Conservation (phyloP, 2,329 filamentous ascomycete species). For the Neopestalotiopsis sp. region DNA sequence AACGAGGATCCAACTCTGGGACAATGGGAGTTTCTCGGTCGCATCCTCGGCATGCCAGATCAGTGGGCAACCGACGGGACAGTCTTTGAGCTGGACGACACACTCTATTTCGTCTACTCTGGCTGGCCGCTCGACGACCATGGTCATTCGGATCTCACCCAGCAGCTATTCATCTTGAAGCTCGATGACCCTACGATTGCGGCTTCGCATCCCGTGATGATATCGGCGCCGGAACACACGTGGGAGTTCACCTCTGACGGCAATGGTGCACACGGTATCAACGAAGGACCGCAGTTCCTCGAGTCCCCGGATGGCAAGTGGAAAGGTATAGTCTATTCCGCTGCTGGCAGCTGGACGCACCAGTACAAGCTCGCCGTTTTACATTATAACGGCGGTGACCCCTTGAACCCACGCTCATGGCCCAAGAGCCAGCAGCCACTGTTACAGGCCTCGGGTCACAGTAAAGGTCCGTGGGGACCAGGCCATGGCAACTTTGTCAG, state of each 20-base stretch:
- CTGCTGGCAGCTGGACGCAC: conserved; percentile 39
- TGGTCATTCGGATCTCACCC: conserved; percentile 30
- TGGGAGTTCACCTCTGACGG: conserved; percentile 38
- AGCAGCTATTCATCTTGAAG: conserved; percentile 36
- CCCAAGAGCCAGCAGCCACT: conserved; percentile 34
- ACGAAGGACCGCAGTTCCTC: conserved; percentile 40
- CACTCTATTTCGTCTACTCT: conserved; percentile 38
- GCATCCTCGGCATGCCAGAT: conserved; percentile 33
- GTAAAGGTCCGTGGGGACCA: conserved; percentile 31
- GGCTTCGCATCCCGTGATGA: conserved; percentile 26
- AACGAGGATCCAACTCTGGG: conserved; percentile 33
- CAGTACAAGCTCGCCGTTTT: conserved; percentile 40
- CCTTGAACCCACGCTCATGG: conserved; percentile 34
- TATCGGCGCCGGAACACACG: conserved; percentile 30
- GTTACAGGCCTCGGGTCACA: conserved; percentile 26
- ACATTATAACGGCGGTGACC: conserved; percentile 34
- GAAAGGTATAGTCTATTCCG: conserved; percentile 37
- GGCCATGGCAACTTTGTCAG: conserved; percentile 36
- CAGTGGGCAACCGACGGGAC: conserved; percentile 42
- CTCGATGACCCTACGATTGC: conserved; percentile 33
- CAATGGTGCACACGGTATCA: conserved; percentile 37
- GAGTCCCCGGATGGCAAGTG: conserved; percentile 34
- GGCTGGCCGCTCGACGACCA: conserved; percentile 35
- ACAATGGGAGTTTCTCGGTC: conserved; percentile 38
- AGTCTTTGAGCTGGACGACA: conserved; percentile 33